A percentile compares a stretch with the other conserved stretches of the same genome.
phyloP scores from a whole-genome alignment of 352 stramenopile genomes.

The Phytophthora pisi region DNA sequence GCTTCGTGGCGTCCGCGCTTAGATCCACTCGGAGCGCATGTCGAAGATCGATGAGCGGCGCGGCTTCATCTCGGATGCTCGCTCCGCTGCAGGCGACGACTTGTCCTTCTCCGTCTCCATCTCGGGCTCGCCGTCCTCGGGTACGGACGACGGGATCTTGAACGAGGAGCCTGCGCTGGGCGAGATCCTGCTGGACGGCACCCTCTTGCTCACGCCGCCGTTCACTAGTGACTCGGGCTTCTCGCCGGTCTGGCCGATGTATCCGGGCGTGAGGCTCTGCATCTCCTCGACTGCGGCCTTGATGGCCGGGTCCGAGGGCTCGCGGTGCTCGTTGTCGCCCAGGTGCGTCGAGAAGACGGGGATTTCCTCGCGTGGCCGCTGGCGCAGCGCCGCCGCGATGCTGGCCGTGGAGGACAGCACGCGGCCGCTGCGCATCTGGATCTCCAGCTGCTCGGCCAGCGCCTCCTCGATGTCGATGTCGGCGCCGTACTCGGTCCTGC shows the following conservation, averaged over 20 bases:
- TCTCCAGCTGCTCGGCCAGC: constrained; percentile 39
- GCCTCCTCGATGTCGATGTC: constrained; percentile 49
- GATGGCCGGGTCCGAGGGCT: constrained; percentile 27
- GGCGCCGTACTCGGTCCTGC: constrained; percentile 32
- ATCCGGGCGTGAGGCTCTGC: constrained; percentile 38
- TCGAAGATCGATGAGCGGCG: constrained; percentile 52
- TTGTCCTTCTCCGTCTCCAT: constrained; percentile 26
- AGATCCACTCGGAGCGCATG: constrained; percentile 52
- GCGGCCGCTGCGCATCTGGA: constrained; percentile 40
- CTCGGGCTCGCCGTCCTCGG: constrained; percentile 32
- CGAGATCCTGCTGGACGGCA: constrained; percentile 21
- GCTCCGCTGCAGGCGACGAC: constrained; percentile 11
- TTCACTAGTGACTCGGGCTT: constrained; percentile 32
- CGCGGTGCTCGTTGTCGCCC: constrained; percentile 26
- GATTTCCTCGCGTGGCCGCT: constrained; percentile 33
- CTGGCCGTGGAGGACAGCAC: constrained; percentile 46
- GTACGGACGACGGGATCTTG: constrained; percentile 30
- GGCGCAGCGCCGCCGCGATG: constrained; percentile 42
- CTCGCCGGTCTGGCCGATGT: constrained; percentile 34
- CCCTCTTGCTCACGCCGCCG: constrained; percentile 15
- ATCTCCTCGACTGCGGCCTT: constrained; percentile 35
- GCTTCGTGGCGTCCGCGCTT: not conserved
- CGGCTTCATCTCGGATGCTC: constrained; percentile 31
- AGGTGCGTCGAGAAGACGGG: constrained; percentile 41
- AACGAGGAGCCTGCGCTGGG: constrained; percentile 33